Base-by-base conservation (phyloP, 345 rosid genomes). In the Mallotus nudiflorus region DNA sequence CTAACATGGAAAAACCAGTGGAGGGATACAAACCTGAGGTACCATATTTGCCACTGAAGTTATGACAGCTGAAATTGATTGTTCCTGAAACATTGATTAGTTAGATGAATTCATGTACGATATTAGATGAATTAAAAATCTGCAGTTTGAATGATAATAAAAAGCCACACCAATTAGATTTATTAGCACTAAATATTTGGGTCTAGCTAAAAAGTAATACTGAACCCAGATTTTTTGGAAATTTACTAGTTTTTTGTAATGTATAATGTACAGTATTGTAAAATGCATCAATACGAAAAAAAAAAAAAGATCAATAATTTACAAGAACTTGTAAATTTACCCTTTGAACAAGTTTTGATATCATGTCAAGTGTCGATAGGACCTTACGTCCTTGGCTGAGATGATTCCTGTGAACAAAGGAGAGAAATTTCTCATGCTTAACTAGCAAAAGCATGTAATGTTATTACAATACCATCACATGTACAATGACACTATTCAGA, bases 381-480 rank as follows among this genome's bases (percentile, higher is more conserved):
- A 94, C 95, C 81, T 91, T 94, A 56, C 96, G 95, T 68, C 97
- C 98, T 65, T 85, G 95, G 54, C 86, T 85, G 74, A 91, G 95
- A 77, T 94, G 89, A 82, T 72, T 86, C 81, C 98, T 94, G 73
- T 28, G 25, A 73, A 62, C 75, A 80, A 68, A 29, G 16, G 29
- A 25, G 40, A 52, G 50, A 63, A 22, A 35, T 54, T 54, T 59
- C 40, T 53, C 40, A 27, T 37, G 58, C 70, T 64, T 31, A 59
- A 67, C 25, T 67, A 44, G 60, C 67, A 68, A 35, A 11, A 50
- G n/a, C 70, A 35, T 18, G 12, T 27, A 54, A 16, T 59, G 1
- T 46, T 62, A 42, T 19, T 29, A 16, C 31, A 25, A 33, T 37
- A 42, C 35, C 35, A 59, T 25, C 13, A 18, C 35, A 24, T 20